Percentiles rank a stretch among this genome's conserved stretches.
phyloP scores from a whole-genome alignment of 2,329 filamentous ascomycete genomes.

The Exophiala bonariae region DNA sequence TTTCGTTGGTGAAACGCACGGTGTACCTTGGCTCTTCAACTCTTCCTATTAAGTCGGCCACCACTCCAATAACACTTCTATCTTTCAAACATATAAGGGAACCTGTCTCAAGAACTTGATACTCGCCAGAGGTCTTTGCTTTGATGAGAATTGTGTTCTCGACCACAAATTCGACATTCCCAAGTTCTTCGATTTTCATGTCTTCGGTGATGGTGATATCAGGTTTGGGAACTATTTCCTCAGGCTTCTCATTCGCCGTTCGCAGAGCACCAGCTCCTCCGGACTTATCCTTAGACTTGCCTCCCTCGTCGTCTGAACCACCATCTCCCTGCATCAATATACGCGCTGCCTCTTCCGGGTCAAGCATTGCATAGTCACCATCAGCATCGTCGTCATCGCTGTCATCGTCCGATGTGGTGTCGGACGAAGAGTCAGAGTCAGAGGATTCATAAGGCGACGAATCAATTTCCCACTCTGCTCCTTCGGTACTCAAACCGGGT shows the following conservation, averaged over 20 bases:
- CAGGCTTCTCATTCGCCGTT: slow-evolving; percentile 76
- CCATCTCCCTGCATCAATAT: slow-evolving; percentile 82
- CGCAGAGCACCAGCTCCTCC: slow-evolving; percentile 56
- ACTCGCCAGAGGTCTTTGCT: slow-evolving; percentile 75
- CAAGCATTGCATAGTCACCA: slow-evolving; percentile 69
- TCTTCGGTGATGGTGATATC: slow-evolving; percentile 74
- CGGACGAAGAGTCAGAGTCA: slow-evolving; percentile 60
- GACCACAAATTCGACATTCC: slow-evolving; percentile 73
- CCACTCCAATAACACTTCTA: slow-evolving; percentile 72
- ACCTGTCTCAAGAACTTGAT: slow-evolving; percentile 79
- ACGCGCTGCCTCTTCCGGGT: slow-evolving; percentile 77
- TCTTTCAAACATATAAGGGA: slow-evolving; percentile 80
- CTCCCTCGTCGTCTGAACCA: slow-evolving; percentile 75
- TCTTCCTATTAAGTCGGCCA: slow-evolving; percentile 83
- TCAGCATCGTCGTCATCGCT: slow-evolving; percentile 36
- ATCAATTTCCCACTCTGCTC: slow-evolving; percentile 82
- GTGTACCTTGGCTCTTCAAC: slow-evolving; percentile 86
- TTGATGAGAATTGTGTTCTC: slow-evolving; percentile 77
- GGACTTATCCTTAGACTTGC: slow-evolving; percentile 44
- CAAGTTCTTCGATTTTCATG: slow-evolving; percentile 75
- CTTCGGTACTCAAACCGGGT: slow-evolving; percentile 45
- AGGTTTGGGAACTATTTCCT: slow-evolving; percentile 69
- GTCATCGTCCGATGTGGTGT: slow-evolving; percentile 62
- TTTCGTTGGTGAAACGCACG: slow-evolving; percentile 68
- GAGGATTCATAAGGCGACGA: slow-evolving; percentile 74